Conservation (phyloP, 306 rosid species). For the Hylodesmum podocarpum region DNA sequence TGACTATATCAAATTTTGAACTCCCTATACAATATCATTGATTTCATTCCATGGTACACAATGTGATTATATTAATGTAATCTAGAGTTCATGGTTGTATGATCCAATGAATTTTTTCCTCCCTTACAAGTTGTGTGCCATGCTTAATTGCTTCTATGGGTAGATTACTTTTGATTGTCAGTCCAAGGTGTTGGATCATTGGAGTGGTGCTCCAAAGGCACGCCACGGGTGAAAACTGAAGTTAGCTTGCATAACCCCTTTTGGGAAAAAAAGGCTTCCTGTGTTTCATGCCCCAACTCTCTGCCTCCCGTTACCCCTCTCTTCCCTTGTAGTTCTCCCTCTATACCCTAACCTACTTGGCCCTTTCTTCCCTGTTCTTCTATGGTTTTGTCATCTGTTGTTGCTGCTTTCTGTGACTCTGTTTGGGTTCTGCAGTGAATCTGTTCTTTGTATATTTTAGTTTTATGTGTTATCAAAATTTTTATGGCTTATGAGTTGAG, state of each 20-base stretch:
- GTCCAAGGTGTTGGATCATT: neutral
- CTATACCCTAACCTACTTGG: neutral
- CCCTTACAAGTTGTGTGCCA: neutral
- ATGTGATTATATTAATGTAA: neutral
- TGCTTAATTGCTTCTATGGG: neutral
- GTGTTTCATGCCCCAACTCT: neutral
- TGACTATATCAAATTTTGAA: conserved; percentile 14
- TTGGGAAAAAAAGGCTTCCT: neutral
- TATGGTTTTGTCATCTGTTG: neutral
- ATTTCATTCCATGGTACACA: neutral
- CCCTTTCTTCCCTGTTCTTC: neutral
- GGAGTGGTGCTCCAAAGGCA: neutral
- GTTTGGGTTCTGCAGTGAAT: neutral
- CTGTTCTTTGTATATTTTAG: neutral
- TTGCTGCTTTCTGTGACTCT: neutral
- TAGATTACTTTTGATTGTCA: neutral
- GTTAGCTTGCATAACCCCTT: neutral
- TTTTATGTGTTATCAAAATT: neutral
- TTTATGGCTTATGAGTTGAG: neutral
- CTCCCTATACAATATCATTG: neutral
- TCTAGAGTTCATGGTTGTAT: neutral
- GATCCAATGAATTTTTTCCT: neutral
- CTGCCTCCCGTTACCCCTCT: neutral
- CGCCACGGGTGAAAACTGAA: neutral
- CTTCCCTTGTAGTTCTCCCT: neutral